Conservation (phyloP, 2,329 filamentous ascomycete genomes). For the Lasiodiplodia hormozganensis region DNA sequence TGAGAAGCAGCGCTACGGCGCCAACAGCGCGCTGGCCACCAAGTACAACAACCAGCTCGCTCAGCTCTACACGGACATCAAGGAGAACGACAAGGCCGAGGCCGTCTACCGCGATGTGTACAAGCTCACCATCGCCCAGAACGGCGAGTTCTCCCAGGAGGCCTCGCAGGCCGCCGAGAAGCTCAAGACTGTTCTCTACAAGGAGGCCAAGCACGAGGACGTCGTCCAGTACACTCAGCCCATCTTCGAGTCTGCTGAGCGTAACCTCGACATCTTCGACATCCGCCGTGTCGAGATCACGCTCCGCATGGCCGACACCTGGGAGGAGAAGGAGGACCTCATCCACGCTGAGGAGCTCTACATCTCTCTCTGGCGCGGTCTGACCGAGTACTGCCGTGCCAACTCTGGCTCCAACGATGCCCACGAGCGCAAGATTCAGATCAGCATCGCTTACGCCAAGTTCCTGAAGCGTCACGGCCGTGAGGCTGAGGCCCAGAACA, state of each 20-base stretch:
- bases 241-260: slow-evolving; percentile 29
- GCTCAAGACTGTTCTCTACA: slow-evolving; percentile 34
- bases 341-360: slow-evolving; percentile 37
- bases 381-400: slow-evolving; percentile 27
- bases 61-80: slow-evolving; percentile 36
- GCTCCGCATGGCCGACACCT: slow-evolving; percentile 30
- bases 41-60: slow-evolving; percentile 37
- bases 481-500: slow-evolving; percentile 28
- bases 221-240: slow-evolving; percentile 29
- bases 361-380: slow-evolving; percentile 31
- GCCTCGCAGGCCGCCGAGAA: slow-evolving; percentile 34
- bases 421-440: slow-evolving; percentile 29
- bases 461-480: slow-evolving; percentile 27
- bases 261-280: slow-evolving; percentile 29
- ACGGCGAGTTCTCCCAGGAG: slow-evolving; percentile 37
- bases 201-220: slow-evolving; percentile 28
- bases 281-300: slow-evolving; percentile 29
- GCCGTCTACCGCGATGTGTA: slow-evolving; percentile 38
- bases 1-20: slow-evolving; percentile 32
- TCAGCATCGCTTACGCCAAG: slow-evolving; percentile 28
- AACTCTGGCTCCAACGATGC: slow-evolving; percentile 16
- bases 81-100: slow-evolving; percentile 35
- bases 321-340: slow-evolving; percentile 38
- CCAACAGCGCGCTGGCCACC: slow-evolving; percentile 32
- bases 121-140: slow-evolving; percentile 33